Evolutionary conservation across 2,329 filamentous ascomycete genomes (phyloP).

Genomic region (Aureobasidium sp.): DNA sequence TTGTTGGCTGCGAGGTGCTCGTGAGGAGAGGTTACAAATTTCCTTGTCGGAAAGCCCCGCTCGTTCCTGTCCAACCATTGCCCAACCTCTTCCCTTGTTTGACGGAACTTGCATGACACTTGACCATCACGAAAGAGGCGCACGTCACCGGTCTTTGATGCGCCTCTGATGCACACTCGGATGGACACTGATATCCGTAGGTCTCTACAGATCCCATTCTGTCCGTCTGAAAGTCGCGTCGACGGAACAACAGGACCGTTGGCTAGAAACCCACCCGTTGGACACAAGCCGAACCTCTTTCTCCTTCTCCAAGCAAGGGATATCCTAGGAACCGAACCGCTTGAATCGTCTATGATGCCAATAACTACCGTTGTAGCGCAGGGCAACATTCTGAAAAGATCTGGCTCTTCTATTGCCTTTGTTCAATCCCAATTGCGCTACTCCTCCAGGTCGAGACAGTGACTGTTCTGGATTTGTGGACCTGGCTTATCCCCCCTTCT

Average conservation of each 20-base stretch:
- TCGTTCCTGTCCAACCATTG: neutral
- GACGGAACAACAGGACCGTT: neutral
- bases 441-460: neutral
- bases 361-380: conserved; percentile 8
- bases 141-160: neutral
- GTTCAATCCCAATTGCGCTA: neutral
- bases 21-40: neutral
- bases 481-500: neutral
- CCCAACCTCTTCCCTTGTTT: conserved; percentile 1
- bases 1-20: neutral
- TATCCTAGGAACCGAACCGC: neutral
- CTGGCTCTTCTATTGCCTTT: neutral
- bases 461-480: neutral
- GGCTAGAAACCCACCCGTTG: conserved; percentile 1
- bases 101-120: conserved; percentile 4
- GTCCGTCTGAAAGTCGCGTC: conserved; percentile 2
- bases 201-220: neutral
- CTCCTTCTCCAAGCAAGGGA: conserved; percentile 6
- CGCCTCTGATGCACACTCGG: neutral
- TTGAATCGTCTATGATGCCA: neutral
- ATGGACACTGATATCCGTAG: neutral
- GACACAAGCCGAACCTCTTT: conserved; percentile 4
- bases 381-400: conserved; percentile 4
- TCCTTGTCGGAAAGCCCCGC: neutral
- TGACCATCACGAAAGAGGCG: neutral